Conservation (phyloP, 2,329 filamentous ascomycete species). For the Aspergillus quadrilineatus region DNA sequence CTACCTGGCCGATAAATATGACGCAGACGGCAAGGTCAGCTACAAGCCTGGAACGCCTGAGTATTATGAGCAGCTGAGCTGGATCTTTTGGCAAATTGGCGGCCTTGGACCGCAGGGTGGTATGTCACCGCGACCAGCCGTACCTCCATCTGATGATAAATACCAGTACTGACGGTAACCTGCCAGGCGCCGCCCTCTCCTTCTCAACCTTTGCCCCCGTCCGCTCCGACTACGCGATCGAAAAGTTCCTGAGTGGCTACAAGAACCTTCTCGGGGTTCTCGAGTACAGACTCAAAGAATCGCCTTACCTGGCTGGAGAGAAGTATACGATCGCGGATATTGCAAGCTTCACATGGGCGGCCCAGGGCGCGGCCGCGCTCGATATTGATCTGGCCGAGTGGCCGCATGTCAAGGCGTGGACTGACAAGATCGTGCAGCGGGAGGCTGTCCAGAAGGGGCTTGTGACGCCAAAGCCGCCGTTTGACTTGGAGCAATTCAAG, state of each 20-base stretch:
- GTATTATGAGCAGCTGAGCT: conserved; percentile 7
- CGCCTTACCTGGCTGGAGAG: not conserved
- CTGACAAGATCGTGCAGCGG: not conserved
- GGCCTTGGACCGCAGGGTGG: conserved; percentile 1
- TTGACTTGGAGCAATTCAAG: not conserved
- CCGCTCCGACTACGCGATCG: conserved; percentile 2
- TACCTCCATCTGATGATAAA: not conserved
- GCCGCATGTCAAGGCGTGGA: not conserved
- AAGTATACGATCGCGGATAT: conserved; percentile 5
- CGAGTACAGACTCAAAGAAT: conserved; percentile 1
- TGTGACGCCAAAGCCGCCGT: not conserved
- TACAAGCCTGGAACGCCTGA: not conserved
- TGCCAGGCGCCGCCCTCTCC: not conserved
- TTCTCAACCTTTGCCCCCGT: conserved; percentile 1
- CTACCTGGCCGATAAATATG: not conserved
- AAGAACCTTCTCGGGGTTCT: not conserved
- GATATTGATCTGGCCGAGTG: not conserved
- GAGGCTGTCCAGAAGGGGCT: conserved; percentile 2
- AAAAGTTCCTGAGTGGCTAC: not conserved
- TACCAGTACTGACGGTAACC: not conserved
- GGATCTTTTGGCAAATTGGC: conserved; percentile 4
- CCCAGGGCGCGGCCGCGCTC: not conserved
- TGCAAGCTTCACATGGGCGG: not conserved
- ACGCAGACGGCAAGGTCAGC: not conserved
- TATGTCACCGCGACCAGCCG: not conserved